A percentile compares a stretch with the other conserved stretches of the same genome.
These are phyloP conservation scores for Talaromyces amestolkiae DNA, from an alignment of 2,329 filamentous ascomycete genomes.

Conservation along the genomic window DNA sequence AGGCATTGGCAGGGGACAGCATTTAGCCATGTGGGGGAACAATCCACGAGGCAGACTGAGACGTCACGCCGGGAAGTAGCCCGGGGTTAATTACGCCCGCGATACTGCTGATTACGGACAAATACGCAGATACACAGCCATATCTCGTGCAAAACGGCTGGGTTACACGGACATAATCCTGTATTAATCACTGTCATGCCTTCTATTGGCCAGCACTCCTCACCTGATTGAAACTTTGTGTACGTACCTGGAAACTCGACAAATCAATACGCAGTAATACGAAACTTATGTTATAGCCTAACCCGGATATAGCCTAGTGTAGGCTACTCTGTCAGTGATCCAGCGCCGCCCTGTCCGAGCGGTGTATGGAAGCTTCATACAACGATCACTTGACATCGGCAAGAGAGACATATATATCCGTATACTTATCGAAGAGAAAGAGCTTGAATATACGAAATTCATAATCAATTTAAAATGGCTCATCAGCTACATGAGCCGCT, in stretches of 20 bases:
- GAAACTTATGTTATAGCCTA: background rate
- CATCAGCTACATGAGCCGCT: constrained; percentile 21
- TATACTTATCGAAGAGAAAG: background rate
- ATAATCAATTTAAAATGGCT: constrained; percentile 9
- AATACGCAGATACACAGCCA: background rate
- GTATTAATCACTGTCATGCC: background rate
- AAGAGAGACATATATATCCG: too few species aligned
- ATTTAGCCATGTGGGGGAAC: constrained; percentile 4
- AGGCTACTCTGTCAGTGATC: background rate
- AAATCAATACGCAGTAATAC: background rate
- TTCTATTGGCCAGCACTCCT: background rate
- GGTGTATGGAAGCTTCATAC: background rate
- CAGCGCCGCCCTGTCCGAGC: background rate
- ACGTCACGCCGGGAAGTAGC: background rate
- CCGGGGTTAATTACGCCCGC: background rate
- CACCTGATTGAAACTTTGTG: background rate
- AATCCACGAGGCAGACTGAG: background rate
- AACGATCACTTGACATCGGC: background rate
- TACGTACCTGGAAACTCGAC: background rate
- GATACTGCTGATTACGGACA: background rate
- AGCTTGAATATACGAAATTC: background rate
- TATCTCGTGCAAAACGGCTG: background rate
- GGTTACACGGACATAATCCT: background rate
- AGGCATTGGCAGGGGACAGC: background rate
- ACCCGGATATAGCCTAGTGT: background rate